A percentile compares a stretch with the other conserved stretches of the same genome.
Evolutionary conservation across 352 stramenopile genomes (phyloP).

Genomic region (Globisporangium middletonii): DNA sequence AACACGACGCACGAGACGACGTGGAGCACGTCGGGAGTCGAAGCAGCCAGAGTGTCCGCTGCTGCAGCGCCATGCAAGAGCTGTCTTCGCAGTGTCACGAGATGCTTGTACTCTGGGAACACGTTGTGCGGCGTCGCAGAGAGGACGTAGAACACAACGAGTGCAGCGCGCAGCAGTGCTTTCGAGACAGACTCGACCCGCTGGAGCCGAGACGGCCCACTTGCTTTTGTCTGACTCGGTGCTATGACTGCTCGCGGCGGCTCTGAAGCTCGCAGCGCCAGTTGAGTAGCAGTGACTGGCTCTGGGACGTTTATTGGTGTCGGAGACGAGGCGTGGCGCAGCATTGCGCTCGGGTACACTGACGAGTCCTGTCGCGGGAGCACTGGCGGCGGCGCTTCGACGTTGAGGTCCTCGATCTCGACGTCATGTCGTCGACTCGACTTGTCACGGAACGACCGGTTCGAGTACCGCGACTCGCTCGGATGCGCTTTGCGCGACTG

Average conservation of each 20-base stretch:
- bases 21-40: background rate
- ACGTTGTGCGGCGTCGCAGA: background rate
- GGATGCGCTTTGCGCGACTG: conserved; percentile 19
- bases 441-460: conserved; percentile 21
- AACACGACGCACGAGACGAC: conserved; percentile 1
- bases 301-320: background rate
- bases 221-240: background rate
- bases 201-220: background rate
- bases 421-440: conserved; percentile 17
- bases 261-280: background rate
- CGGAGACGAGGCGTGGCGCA: background rate
- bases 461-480: conserved; percentile 29
- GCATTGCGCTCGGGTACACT: conserved; percentile 9
- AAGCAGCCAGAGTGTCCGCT: background rate
- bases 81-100: background rate
- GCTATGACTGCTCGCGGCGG: background rate
- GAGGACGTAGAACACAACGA: conserved; percentile 1
- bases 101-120: background rate
- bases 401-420: conserved; percentile 14
- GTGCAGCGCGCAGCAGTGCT: background rate
- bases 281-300: background rate
- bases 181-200: background rate
- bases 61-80: background rate
- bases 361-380: conserved; percentile 1
- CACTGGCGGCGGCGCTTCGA: background rate